Evolutionary conservation across 116 monocot genomes (phyloP), one percentile per base, ranked within the genome.

Genomic region (Thalassia testudinum): DNA sequence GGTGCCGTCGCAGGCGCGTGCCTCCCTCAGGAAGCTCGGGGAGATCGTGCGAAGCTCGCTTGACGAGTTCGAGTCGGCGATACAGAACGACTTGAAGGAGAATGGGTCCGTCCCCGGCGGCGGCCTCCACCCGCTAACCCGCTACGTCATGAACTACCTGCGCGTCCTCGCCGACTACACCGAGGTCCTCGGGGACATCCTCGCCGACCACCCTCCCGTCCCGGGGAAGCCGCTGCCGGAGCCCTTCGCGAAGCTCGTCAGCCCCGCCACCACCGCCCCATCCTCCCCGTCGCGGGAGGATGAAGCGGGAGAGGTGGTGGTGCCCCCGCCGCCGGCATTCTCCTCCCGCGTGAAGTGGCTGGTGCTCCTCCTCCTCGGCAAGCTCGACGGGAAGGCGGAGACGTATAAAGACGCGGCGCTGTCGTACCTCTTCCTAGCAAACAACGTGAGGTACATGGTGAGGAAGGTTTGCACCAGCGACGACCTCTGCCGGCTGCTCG

Each of bases 91-190:
- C 60, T 2, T 66, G 8, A 66, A 66, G 24, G 74, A 61, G 26
- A 14, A 40, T 14, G 45, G 45, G 45, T 69, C 69, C 26, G 56
- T 65, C 10, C 66, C 86, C 15, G 63, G 70, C 11, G 71, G 77
- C 25, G 69, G 62, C 3, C 7, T 62, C 26, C 82, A 77, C 59
- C 71, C 78, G 6, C 63, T 82, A 14, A 70, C 71, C 44, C 47
- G 64, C 20, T 74, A 82, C 59, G 82, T 60, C 42, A 82, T 82
- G 77, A 65, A 82, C 61, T 82, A 71, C 54, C 53, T 82, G 40
- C 43, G 28, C 11, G 53, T 64, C 57, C 73, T 82, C 34, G 70
- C 70, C 49, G 77, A 77, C 50, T 74, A 82, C 59, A 48, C 50
- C 34, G 20, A 26, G 0, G 16, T 48, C 18, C 61, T 77, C 27